Evolutionary conservation across 23 red algal genomes (phyloP).

Genomic region (Chondrus crispus): DNA sequence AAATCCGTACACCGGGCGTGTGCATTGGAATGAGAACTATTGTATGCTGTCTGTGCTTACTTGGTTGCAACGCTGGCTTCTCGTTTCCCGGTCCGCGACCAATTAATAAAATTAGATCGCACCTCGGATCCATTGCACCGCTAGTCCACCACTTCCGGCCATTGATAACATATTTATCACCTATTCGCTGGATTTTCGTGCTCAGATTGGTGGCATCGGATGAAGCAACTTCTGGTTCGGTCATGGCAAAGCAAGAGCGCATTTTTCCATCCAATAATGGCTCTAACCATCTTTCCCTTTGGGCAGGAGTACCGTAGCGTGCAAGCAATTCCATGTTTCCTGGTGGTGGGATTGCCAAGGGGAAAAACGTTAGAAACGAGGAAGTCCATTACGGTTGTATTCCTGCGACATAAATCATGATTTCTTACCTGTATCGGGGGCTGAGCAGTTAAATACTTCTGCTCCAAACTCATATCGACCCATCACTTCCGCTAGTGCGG

Average conservation of each 20-base stretch:
- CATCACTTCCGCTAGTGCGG: slow-evolving; percentile 59
- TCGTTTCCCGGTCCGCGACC: slow-evolving; percentile 35
- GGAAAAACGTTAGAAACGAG: too few relatives aligned
- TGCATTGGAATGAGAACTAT: slow-evolving; percentile 83
- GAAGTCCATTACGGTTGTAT: too few relatives aligned
- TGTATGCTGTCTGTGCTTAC: slow-evolving; percentile 60
- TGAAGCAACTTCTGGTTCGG: slow-evolving; percentile 84
- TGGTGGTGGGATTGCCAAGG: neutral
- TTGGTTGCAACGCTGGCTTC: neutral
- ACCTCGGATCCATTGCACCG: slow-evolving; percentile 80
- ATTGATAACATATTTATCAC: slow-evolving; percentile 34
- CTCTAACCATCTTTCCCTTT: slow-evolving; percentile 63
- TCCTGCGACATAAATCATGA: neutral
- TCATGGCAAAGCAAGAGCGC: slow-evolving; percentile 93
- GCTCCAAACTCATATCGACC: slow-evolving; percentile 54
- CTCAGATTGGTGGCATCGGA: slow-evolving; percentile 86
- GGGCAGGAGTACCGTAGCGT: slow-evolving; percentile 61
- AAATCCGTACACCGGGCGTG: slow-evolving; percentile 61
- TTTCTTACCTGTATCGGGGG: slow-evolving; percentile 77
- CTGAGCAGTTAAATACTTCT: slow-evolving; percentile 90
- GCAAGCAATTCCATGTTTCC: slow-evolving; percentile 94
- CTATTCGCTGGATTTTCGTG: slow-evolving; percentile 18
- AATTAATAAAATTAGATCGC: slow-evolving; percentile 67
- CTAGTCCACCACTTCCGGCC: slow-evolving; percentile 95
- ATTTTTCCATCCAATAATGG: slow-evolving; percentile 81